These are phyloP conservation scores for Hydnomerulius pinastri DNA, from an alignment of 768 basidiomycete species.

Conservation along the genomic window DNA sequence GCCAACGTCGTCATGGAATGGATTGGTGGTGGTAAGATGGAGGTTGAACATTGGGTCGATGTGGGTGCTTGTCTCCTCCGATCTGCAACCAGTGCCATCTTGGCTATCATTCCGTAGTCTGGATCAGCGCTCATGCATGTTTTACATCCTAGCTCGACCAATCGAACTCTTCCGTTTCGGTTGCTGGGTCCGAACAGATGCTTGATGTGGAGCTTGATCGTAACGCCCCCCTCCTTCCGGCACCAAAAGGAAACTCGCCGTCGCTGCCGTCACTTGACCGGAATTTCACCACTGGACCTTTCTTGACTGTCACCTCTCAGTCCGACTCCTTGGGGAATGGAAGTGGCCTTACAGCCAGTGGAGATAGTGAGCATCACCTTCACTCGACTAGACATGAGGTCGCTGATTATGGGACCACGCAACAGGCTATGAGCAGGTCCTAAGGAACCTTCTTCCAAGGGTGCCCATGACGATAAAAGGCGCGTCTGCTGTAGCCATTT, in stretches of 20 bases:
- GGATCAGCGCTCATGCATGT: background rate
- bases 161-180: constrained; percentile 36
- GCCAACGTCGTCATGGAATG: constrained; percentile 43
- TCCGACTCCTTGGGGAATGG: background rate
- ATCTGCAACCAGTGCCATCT: background rate
- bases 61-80: too few species aligned
- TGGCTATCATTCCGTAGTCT: background rate
- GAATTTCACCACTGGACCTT: constrained; percentile 5
- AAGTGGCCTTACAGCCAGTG: constrained; percentile 3
- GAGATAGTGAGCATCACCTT: constrained; percentile 19
- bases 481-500: constrained; percentile 9
- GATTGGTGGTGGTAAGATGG: constrained; percentile 44
- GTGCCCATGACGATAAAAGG: constrained; percentile 49
- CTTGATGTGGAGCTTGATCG: constrained; percentile 52
- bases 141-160: constrained; percentile 42
- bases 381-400: background rate
- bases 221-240: constrained; percentile 39
- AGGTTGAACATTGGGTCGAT: constrained; percentile 56
- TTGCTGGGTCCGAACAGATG: constrained; percentile 50
- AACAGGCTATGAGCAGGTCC: constrained; percentile 35
- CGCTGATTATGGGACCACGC: background rate
- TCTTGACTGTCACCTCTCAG: background rate
- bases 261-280: constrained; percentile 31
- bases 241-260: constrained; percentile 19
- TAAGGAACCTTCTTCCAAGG: constrained; percentile 39